phyloP scores from a whole-genome alignment of 73 alveolate genomes.

The Vitrella brassicaformis region DNA sequence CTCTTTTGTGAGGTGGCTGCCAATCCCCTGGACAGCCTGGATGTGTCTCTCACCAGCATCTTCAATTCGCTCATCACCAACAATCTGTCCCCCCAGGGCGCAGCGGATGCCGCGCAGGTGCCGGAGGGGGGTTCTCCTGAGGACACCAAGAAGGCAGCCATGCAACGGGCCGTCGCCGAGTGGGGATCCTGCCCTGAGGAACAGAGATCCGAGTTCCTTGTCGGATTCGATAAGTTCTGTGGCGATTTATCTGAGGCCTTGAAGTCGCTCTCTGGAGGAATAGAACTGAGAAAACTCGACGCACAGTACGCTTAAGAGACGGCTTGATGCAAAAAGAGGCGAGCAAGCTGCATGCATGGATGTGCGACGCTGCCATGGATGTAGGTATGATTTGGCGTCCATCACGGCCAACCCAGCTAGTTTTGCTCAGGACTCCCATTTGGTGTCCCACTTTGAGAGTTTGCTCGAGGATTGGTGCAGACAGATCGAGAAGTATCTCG shows the following conservation, averaged over 20 bases:
- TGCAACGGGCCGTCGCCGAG: not conserved
- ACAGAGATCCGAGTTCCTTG: not conserved
- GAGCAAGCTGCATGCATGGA: conserved; percentile 1
- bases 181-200: not conserved
- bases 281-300: conserved; percentile 42
- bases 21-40: conserved; percentile 49
- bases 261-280: conserved; percentile 47
- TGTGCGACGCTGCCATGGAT: not conserved
- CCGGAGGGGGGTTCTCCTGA: too few species aligned
- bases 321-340: conserved; percentile 8
- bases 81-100: too few species aligned
- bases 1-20: conserved; percentile 64
- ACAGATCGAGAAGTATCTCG: conserved; percentile 52
- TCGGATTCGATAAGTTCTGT: not conserved
- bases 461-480: conserved; percentile 56
- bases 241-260: conserved; percentile 57
- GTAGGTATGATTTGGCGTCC: conserved; percentile 11
- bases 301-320: conserved; percentile 12
- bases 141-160: too few species aligned
- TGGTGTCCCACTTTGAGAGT: conserved; percentile 42
- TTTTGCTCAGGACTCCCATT: conserved; percentile 38
- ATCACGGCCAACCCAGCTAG: conserved; percentile 27
- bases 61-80: conserved; percentile 48
- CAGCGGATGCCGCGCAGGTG: too few species aligned
- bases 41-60: conserved; percentile 41